Percentiles rank a stretch among this genome's conserved stretches.
These are phyloP conservation scores for Saturnispora kantuleensis DNA, from an alignment of 805 yeast genomes.

Conservation along the genomic window DNA sequence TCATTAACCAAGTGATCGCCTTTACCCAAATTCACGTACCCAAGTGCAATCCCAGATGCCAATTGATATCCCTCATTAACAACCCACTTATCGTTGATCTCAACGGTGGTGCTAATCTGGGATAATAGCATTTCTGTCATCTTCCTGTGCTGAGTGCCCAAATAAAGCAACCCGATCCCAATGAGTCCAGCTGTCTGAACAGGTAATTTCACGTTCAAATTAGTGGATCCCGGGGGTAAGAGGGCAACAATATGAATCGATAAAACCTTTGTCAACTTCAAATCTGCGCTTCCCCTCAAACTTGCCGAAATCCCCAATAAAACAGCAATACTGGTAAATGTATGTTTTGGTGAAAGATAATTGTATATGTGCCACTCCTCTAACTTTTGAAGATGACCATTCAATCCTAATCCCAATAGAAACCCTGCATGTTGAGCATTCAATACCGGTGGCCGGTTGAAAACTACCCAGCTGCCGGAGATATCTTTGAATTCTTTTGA, in stretches of 20 bases:
- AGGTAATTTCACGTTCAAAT: conserved; percentile 67
- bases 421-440: conserved; percentile 92
- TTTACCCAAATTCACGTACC: conserved; percentile 71
- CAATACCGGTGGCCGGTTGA: conserved; percentile 62
- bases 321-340: conserved; percentile 75
- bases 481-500: conserved; percentile 59
- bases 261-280: conserved; percentile 78
- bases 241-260: conserved; percentile 90
- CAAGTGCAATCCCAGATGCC: conserved; percentile 84
- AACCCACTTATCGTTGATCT: conserved; percentile 43
- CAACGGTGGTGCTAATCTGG: conserved; percentile 50
- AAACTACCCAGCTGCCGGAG: conserved; percentile 85
- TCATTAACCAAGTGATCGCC: conserved; percentile 55
- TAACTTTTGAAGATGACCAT: conserved; percentile 71
- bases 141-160: conserved; percentile 69
- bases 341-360: conserved; percentile 82
- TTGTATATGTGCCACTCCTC: conserved; percentile 98
- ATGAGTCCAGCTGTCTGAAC: conserved; percentile 89
- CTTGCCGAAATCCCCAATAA: conserved; percentile 91
- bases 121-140: conserved; percentile 73
- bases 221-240: conserved; percentile 84
- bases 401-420: conserved; percentile 80
- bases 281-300: conserved; percentile 69
- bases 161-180: conserved; percentile 80
- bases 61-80: conserved; percentile 74